Evolutionary conservation across 306 rosid species (phyloP).

Genomic region (Dryas alaskensis): DNA sequence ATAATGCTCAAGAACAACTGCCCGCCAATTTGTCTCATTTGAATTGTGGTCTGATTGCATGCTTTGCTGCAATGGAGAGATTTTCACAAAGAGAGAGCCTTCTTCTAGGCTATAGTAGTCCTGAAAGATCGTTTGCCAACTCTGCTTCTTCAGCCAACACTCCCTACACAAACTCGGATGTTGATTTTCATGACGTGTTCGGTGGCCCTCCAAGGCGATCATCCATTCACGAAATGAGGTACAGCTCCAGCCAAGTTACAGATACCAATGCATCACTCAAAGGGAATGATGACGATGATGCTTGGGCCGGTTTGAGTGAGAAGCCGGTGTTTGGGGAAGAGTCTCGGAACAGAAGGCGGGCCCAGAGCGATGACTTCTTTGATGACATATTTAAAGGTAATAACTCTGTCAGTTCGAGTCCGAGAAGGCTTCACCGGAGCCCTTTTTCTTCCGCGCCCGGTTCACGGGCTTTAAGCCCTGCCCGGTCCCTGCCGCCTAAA

Average conservation of each 20-base stretch:
- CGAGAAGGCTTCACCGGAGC: slow-evolving; percentile 41
- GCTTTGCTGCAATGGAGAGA: slow-evolving; percentile 45
- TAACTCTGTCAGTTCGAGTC: slow-evolving; percentile 48
- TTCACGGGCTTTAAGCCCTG: slow-evolving; percentile 46
- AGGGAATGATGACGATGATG: slow-evolving; percentile 20
- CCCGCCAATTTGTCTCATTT: slow-evolving; percentile 2
- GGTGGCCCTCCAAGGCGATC: slow-evolving; percentile 88
- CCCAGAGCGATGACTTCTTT: slow-evolving; percentile 51
- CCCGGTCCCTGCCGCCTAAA: slow-evolving; percentile 42
- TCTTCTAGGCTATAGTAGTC: slow-evolving; percentile 44
- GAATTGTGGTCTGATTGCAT: not conserved
- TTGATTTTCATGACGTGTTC: slow-evolving; percentile 81
- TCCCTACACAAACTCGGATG: slow-evolving; percentile 43
- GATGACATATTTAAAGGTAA: slow-evolving; percentile 82
- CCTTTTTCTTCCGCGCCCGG: slow-evolving; percentile 28
- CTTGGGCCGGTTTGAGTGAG: slow-evolving; percentile 44
- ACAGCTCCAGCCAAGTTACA: slow-evolving; percentile 26
- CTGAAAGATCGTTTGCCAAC: slow-evolving; percentile 33
- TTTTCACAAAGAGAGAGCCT: slow-evolving; percentile 48
- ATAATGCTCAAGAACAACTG: not conserved
- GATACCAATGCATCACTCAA: slow-evolving; percentile 19
- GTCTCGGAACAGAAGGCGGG: slow-evolving; percentile 38
- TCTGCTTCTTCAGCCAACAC: slow-evolving; percentile 34
- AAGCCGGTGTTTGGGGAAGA: slow-evolving; percentile 85
- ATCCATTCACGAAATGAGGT: slow-evolving; percentile 42